Percentiles rank a stretch among this genome's conserved stretches.
These are phyloP conservation scores for Oryza meyeriana DNA, from an alignment of 176 grass and related monocot species.

Conservation along the genomic window DNA sequence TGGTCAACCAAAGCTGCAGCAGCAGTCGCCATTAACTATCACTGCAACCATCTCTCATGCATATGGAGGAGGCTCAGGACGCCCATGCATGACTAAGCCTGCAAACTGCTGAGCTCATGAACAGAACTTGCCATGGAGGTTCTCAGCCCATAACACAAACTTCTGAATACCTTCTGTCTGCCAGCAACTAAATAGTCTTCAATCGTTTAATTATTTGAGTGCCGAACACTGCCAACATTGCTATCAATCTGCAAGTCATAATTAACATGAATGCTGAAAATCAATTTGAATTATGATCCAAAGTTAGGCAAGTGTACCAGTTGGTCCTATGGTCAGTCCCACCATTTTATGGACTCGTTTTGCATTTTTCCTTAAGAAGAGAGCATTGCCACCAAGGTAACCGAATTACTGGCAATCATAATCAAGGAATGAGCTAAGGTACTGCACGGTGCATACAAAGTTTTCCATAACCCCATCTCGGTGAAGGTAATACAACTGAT, in stretches of 20 bases:
- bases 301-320: neutral
- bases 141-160: constrained; percentile 1
- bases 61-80: constrained; percentile 23
- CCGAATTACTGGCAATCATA: constrained; percentile 1
- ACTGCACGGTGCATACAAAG: neutral
- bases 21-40: constrained; percentile 37
- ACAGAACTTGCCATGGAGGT: constrained; percentile 35
- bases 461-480: constrained; percentile 5
- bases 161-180: constrained; percentile 25
- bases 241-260: neutral
- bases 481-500: neutral
- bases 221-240: neutral
- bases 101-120: constrained; percentile 44
- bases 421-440: neutral
- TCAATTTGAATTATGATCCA: neutral
- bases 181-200: constrained; percentile 1
- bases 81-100: constrained; percentile 20
- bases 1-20: constrained; percentile 40
- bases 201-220: neutral
- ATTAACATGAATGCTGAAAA: neutral
- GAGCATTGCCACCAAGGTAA: neutral
- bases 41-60: constrained; percentile 17
- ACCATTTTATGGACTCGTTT: neutral
- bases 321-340: neutral
- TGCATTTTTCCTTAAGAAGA: neutral